Evolutionary conservation across 805 yeast genomes (phyloP).

Genomic region (Danielozyma ontarioensis): DNA sequence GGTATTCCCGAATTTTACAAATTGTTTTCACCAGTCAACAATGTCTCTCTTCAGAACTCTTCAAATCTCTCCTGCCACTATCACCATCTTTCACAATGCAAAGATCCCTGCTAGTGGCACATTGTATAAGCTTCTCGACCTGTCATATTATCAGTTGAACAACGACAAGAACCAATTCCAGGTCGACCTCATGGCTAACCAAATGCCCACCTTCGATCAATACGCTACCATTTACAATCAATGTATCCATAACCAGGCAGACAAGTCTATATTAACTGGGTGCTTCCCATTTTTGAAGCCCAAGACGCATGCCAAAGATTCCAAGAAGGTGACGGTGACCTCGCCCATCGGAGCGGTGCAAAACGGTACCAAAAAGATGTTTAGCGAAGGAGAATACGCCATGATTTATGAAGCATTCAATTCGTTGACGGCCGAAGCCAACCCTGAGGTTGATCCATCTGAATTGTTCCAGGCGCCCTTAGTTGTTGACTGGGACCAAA

Average conservation of each 20-base stretch:
- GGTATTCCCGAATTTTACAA: too few species aligned
- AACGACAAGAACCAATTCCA: slow-evolving; percentile 25
- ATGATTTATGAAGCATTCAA: slow-evolving; percentile 34
- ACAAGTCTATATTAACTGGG: slow-evolving; percentile 20
- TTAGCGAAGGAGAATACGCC: slow-evolving; percentile 33
- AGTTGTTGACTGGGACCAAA: slow-evolving; percentile 44
- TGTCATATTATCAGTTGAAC: slow-evolving; percentile 26
- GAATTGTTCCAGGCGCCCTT: slow-evolving; percentile 37
- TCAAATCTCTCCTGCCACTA: slow-evolving; percentile 37
- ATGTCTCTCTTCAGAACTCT: slow-evolving; percentile 40
- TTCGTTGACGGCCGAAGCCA: slow-evolving; percentile 14
- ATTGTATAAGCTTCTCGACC: slow-evolving; percentile 25
- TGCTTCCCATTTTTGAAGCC: slow-evolving; percentile 36
- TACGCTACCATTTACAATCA: slow-evolving; percentile 23
- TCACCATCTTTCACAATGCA: slow-evolving; percentile 37
- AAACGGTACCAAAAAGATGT: slow-evolving; percentile 18
- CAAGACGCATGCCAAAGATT: slow-evolving; percentile 8
- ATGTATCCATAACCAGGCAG: slow-evolving; percentile 19
- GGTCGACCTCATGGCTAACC: slow-evolving; percentile 32
- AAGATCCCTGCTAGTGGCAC: slow-evolving; percentile 27
- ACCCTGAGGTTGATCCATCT: slow-evolving; percentile 23
- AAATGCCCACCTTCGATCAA: slow-evolving; percentile 41
- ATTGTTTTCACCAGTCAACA: too few species aligned
- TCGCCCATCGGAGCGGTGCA: slow-evolving; percentile 10
- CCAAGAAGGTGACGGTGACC: slow-evolving; percentile 17